A percentile compares a stretch with the other conserved stretches of the same genome.
phyloP scores from a whole-genome alignment of 176 grass and related monocot species.

The Pharus latifolius region DNA sequence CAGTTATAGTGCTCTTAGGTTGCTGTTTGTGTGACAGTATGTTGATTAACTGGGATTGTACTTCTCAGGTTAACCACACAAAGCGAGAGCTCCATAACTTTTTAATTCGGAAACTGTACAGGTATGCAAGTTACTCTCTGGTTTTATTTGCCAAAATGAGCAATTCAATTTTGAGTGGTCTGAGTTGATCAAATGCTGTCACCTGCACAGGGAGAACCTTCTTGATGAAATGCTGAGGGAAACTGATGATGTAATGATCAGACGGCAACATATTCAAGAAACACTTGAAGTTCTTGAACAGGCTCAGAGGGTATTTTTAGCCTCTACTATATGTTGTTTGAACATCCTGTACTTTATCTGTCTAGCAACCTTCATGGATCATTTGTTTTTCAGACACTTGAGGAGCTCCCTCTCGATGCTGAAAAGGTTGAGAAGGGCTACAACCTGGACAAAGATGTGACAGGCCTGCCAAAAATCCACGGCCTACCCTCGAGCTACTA shows the following conservation, averaged over 20 bases:
- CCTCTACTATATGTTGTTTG: constrained; percentile 4
- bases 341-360: background rate
- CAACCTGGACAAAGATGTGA: constrained; percentile 27
- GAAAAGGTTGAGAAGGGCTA: constrained; percentile 69
- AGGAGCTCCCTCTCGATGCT: constrained; percentile 68
- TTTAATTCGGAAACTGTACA: constrained; percentile 84
- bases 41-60: constrained; percentile 18
- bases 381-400: constrained; percentile 60
- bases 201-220: constrained; percentile 50
- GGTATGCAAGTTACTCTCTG: constrained; percentile 25
- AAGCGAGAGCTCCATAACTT: constrained; percentile 88
- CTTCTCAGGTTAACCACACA: constrained; percentile 79
- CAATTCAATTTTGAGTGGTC: background rate
- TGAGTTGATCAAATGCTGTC: constrained; percentile 5
- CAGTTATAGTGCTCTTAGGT: background rate
- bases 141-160: constrained; percentile 13
- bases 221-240: constrained; percentile 90
- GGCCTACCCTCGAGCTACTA: constrained; percentile 13
- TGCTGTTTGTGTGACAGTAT: background rate
- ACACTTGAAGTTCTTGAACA: constrained; percentile 66
- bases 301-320: constrained; percentile 58
- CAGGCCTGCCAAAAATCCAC: constrained; percentile 42
- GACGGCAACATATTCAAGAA: constrained; percentile 68
- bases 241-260: constrained; percentile 72
- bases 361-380: background rate